A percentile compares a stretch with the other conserved stretches of the same genome.
Evolutionary conservation across 495 filamentous ascomycete genomes (phyloP).

Genomic region (Penicillium soppii): DNA sequence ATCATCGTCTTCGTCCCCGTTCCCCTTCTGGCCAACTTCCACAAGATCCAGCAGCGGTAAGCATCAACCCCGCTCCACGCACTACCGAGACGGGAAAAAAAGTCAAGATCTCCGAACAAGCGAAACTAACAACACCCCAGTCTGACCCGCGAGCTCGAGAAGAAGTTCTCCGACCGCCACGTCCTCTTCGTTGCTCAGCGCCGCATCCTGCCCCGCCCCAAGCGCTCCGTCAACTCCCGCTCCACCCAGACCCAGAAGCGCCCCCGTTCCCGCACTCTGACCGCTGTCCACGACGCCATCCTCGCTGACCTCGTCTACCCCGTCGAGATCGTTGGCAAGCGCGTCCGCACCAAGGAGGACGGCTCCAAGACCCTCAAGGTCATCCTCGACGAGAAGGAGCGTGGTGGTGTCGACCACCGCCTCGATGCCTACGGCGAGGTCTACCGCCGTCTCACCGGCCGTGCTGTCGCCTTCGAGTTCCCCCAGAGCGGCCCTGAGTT

Average conservation of each 20-base stretch:
- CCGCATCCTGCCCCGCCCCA: slow-evolving; percentile 96
- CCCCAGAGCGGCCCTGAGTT: slow-evolving; percentile 81
- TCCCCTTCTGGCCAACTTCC: slow-evolving; percentile 90
- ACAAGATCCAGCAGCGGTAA: slow-evolving; percentile 99
- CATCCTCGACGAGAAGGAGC: slow-evolving; percentile 99
- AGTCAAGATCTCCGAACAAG: too few relatives aligned
- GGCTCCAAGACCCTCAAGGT: slow-evolving; percentile 97
- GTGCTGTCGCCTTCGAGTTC: slow-evolving; percentile 95
- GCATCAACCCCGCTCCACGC: background rate
- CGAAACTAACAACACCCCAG: slow-evolving; percentile 44
- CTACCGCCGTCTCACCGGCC: slow-evolving; percentile 93
- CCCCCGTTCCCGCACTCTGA: slow-evolving; percentile 93
- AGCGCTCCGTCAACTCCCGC: slow-evolving; percentile 91
- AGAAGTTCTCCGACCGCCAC: slow-evolving; percentile 99
- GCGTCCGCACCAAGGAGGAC: slow-evolving; percentile 93
- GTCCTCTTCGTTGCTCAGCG: slow-evolving; percentile 97
- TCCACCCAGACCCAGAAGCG: slow-evolving; percentile 96
- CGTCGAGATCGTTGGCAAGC: slow-evolving; percentile 99
- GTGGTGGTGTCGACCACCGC: slow-evolving; percentile 95
- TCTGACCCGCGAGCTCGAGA: slow-evolving; percentile 99
- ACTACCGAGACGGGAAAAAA: background rate
- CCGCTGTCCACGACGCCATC: slow-evolving; percentile 96
- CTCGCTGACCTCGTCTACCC: slow-evolving; percentile 96
- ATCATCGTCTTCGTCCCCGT: slow-evolving; percentile 99
- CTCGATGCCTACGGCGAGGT: slow-evolving; percentile 99